A percentile compares a stretch with the other conserved stretches of the same genome.
Evolutionary conservation across 2,329 filamentous ascomycete species (phyloP).

Genomic region (Teratosphaeria pseudoeucalypti): DNA sequence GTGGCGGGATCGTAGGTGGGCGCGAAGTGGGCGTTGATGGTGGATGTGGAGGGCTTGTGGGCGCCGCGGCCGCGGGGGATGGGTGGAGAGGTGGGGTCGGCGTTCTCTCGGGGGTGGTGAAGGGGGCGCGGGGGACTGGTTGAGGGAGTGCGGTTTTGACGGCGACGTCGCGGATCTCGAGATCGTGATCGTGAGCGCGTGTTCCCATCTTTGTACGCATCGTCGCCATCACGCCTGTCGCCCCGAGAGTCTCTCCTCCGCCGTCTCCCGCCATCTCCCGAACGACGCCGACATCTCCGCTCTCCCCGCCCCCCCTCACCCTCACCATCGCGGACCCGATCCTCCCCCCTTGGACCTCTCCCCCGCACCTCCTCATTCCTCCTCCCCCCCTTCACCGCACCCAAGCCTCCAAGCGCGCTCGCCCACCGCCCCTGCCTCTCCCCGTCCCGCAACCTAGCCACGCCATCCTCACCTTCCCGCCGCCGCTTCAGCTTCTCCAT

Average conservation of each 20-base stretch:
- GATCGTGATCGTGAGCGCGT: not conserved
- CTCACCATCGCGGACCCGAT: not conserved
- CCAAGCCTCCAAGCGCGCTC: conserved; percentile 9
- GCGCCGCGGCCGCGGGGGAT: conserved; percentile 61
- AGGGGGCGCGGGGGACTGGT: not conserved
- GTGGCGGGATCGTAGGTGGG: conserved; percentile 48
- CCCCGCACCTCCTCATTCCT: not conserved
- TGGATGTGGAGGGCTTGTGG: conserved; percentile 40
- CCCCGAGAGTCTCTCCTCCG: not conserved
- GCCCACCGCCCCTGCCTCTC: conserved; percentile 14
- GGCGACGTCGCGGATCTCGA: not conserved
- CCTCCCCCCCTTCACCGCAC: not conserved
- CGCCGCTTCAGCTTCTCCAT: conserved; percentile 37
- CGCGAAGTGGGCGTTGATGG: conserved; percentile 75
- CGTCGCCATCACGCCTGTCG: not conserved
- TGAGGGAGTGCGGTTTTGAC: not conserved
- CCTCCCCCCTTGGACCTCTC: not conserved
- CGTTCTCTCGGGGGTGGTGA: not conserved
- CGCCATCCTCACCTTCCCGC: conserved; percentile 8
- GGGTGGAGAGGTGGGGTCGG: not conserved
- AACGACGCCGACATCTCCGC: not conserved
- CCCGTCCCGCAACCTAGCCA: conserved; percentile 30
- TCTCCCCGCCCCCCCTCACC: not conserved
- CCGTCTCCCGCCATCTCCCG: not conserved
- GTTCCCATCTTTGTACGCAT: not conserved